A percentile compares a stretch with the other conserved stretches of the same genome.
These are phyloP conservation scores for Ulmus americana DNA, from an alignment of 331 rosid genomes.

Conservation along the genomic window DNA sequence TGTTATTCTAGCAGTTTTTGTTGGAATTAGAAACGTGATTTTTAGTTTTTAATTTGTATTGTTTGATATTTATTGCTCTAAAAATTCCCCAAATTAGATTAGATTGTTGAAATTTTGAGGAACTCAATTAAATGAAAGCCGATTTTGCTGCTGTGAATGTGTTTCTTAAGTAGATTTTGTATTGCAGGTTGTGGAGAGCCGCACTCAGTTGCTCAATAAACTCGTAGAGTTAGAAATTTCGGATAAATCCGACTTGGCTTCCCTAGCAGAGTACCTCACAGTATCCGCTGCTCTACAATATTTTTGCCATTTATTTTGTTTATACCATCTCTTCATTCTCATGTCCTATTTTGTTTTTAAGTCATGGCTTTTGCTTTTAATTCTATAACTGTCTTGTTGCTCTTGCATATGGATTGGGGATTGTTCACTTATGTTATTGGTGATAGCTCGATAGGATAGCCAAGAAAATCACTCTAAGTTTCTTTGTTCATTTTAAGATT, in stretches of 20 bases:
- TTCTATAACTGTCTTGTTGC: not conserved
- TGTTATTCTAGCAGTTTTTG: too few species aligned
- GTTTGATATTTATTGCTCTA: not conserved
- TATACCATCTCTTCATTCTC: not conserved
- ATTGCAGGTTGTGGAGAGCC: slow-evolving; percentile 65
- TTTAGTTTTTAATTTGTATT: not conserved
- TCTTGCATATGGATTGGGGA: not conserved
- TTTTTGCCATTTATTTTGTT: not conserved
- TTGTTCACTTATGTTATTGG: not conserved
- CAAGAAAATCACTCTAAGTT: not conserved
- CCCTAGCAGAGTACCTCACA: slow-evolving; percentile 39
- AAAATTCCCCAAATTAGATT: not conserved
- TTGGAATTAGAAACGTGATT: too few species aligned
- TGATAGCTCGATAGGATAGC: not conserved
- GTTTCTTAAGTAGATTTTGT: not conserved
- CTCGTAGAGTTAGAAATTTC: slow-evolving; percentile 45
- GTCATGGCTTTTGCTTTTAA: not conserved
- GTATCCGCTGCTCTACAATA: slow-evolving; percentile 46
- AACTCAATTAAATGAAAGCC: not conserved
- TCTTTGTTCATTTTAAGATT: not conserved
- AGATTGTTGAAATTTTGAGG: not conserved
- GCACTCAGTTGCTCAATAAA: slow-evolving; percentile 46
- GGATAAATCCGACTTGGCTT: slow-evolving; percentile 39
- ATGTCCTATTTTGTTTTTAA: not conserved
- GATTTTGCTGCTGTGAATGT: too few species aligned